A percentile compares a stretch with the other conserved stretches of the same genome.
Conservation (phyloP, 164 flowering plant genomes). For the Stephania cephalantha region DNA sequence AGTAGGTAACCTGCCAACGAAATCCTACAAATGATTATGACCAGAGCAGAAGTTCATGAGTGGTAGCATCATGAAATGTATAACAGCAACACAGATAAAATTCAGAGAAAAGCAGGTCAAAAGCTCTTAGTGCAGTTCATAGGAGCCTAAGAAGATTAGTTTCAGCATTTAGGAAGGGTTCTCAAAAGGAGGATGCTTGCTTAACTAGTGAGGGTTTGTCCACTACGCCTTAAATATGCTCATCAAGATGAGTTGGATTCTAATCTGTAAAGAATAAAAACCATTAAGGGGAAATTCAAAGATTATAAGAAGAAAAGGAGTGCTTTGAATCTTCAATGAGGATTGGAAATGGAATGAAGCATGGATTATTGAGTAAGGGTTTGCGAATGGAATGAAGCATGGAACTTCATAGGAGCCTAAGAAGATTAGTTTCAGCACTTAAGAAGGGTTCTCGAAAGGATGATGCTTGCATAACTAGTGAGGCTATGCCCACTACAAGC, state of each 20-base stretch:
- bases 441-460: slow-evolving; percentile 32
- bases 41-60: slow-evolving; percentile 18
- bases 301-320: slow-evolving; percentile 13
- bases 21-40: slow-evolving; percentile 25
- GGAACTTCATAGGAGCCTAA: not conserved
- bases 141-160: slow-evolving; percentile 48
- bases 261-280: slow-evolving; percentile 39
- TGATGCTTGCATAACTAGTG: slow-evolving; percentile 16
- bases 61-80: slow-evolving; percentile 20
- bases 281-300: slow-evolving; percentile 18
- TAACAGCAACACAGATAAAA: slow-evolving; percentile 41
- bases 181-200: slow-evolving; percentile 24
- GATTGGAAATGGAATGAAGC: no score
- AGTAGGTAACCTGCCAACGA: slow-evolving; percentile 34
- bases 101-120: slow-evolving; percentile 25
- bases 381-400: no score
- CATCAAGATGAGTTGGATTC: slow-evolving; percentile 31
- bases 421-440: slow-evolving; percentile 50
- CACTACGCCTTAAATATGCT: slow-evolving; percentile 33
- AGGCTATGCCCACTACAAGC: slow-evolving; percentile 34
- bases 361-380: no score
- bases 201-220: slow-evolving; percentile 22
- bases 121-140: slow-evolving; percentile 20
- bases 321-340: no score
- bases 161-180: slow-evolving; percentile 40